A percentile compares a stretch with the other conserved stretches of the same genome.
Conservation (phyloP, 1,284 basidiomycete species). For the Puccinia polysora region DNA sequence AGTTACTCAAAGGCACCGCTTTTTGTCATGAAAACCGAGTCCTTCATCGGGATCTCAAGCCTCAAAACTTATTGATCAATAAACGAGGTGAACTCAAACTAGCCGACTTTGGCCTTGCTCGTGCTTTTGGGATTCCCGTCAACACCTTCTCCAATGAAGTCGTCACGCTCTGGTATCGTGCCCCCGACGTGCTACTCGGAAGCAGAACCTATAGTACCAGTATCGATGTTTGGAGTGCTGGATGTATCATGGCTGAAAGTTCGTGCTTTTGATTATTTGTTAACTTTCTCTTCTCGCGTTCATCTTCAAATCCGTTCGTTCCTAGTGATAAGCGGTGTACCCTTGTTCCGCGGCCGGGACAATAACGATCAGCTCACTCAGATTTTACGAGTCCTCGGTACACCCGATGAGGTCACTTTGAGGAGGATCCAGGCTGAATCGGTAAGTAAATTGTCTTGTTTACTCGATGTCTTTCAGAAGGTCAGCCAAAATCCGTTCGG, state of each 20-base stretch:
- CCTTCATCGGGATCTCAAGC: constrained; percentile 93
- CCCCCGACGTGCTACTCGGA: constrained; percentile 93
- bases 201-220: constrained; percentile 96
- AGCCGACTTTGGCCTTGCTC: constrained; percentile 62
- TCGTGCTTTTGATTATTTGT: neutral
- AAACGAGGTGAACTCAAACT: constrained; percentile 93
- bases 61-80: constrained; percentile 95
- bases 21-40: constrained; percentile 99
- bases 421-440: constrained; percentile 87
- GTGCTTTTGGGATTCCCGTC: constrained; percentile 91
- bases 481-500: neutral
- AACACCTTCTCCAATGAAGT: constrained; percentile 92
- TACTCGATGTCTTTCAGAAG: neutral
- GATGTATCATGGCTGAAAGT: constrained; percentile 91
- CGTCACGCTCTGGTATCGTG: constrained; percentile 98
- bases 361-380: constrained; percentile 96
- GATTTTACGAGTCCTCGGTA: constrained; percentile 95
- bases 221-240: constrained; percentile 98
- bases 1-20: constrained; percentile 92
- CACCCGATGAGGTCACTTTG: constrained; percentile 82
- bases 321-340: constrained; percentile 85
- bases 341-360: constrained; percentile 92
- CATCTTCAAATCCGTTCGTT: neutral
- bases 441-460: constrained; percentile 59
- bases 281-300: neutral